Percentiles rank a stretch among this genome's conserved stretches.
Conservation (phyloP, 2,329 filamentous ascomycete genomes). For the Curvularia hawaiiensis region DNA sequence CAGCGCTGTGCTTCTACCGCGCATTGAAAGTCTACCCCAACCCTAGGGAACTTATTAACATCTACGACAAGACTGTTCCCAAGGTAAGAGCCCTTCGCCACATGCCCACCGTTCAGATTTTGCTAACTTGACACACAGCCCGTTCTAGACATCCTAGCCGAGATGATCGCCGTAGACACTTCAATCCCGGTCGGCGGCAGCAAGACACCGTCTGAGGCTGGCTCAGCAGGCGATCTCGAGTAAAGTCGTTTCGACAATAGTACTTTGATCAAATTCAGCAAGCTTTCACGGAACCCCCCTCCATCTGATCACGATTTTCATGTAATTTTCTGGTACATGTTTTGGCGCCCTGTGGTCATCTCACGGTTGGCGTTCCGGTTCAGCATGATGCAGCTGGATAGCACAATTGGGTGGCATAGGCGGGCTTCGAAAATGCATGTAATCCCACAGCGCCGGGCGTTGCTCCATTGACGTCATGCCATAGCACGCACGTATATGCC, state of each 20-base stretch:
- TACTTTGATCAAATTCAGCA: slow-evolving; percentile 18
- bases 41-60: slow-evolving; percentile 87
- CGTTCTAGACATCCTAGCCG: slow-evolving; percentile 92
- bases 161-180: slow-evolving; percentile 95
- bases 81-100: slow-evolving; percentile 65
- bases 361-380: slow-evolving; percentile 36
- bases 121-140: slow-evolving; percentile 59
- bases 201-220: slow-evolving; percentile 45
- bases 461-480: slow-evolving; percentile 28
- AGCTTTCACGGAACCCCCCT: slow-evolving; percentile 22
- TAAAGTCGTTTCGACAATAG: slow-evolving; percentile 21
- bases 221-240: slow-evolving; percentile 43
- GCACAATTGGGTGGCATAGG: slow-evolving; percentile 27
- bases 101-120: background rate
- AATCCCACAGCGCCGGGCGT: slow-evolving; percentile 18
- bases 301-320: slow-evolving; percentile 28
- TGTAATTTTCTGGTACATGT: slow-evolving; percentile 47
- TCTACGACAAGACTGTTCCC: slow-evolving; percentile 98
- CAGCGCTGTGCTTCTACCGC: slow-evolving; percentile 96
- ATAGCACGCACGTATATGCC: slow-evolving; percentile 22
- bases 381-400: slow-evolving; percentile 23
- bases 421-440: slow-evolving; percentile 25
- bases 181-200: slow-evolving; percentile 52
- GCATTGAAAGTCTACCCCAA: slow-evolving; percentile 98
- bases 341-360: slow-evolving; percentile 33